Percentiles rank a stretch among this genome's conserved stretches.
These are phyloP conservation scores for Colletotrichum euphorbiae DNA, from an alignment of 2,329 filamentous ascomycete species.

Conservation along the genomic window DNA sequence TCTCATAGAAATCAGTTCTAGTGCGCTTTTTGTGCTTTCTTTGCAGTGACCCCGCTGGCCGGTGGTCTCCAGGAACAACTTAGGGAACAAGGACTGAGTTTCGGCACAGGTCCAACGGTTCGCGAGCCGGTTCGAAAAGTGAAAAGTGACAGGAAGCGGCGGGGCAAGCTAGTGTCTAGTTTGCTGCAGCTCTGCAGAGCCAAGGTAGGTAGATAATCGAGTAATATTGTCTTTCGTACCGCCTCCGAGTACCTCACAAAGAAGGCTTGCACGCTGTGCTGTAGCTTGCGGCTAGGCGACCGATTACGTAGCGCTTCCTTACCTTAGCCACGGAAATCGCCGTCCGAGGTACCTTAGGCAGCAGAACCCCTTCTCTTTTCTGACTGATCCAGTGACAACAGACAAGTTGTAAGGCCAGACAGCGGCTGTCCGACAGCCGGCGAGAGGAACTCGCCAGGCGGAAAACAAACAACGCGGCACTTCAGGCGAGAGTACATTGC, in stretches of 20 bases:
- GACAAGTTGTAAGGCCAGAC: neutral
- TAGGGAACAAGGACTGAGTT: constrained; percentile 10
- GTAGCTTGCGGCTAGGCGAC: constrained; percentile 30
- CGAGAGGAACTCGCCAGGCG: neutral
- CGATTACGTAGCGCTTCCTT: constrained; percentile 3
- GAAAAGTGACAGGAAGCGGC: constrained; percentile 34
- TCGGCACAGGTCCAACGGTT: constrained; percentile 30
- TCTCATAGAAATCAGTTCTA: neutral
- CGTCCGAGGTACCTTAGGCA: neutral
- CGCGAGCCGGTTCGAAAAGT: constrained; percentile 38
- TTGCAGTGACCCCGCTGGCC: constrained; percentile 3
- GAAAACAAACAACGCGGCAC: neutral
- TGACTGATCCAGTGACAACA: neutral
- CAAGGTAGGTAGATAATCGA: neutral
- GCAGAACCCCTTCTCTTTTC: neutral
- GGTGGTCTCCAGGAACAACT: constrained; percentile 3
- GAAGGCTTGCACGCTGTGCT: constrained; percentile 2
- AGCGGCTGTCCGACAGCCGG: too few species aligned
- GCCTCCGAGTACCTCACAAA: neutral
- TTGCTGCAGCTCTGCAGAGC: constrained; percentile 19
- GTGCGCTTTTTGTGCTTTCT: too few species aligned
- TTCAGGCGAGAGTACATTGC: neutral
- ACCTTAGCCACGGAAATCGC: constrained; percentile 21
- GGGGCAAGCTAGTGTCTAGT: constrained; percentile 25
- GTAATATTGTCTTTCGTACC: neutral